A percentile compares a stretch with the other conserved stretches of the same genome.
phyloP scores from a whole-genome alignment of 2,329 filamentous ascomycete genomes.

The Lithohypha guttulata region DNA sequence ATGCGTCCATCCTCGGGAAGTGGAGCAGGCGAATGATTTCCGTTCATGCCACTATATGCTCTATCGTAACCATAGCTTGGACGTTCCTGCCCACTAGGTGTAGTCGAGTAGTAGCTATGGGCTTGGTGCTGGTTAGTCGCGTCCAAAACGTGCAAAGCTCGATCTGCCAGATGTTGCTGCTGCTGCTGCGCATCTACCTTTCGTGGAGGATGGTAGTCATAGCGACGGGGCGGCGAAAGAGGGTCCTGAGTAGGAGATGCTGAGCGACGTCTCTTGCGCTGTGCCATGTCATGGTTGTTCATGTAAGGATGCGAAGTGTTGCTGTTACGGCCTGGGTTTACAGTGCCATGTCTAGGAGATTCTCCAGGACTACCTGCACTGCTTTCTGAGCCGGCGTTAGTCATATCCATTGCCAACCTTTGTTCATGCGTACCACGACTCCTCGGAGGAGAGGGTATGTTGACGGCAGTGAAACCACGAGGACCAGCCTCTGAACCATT shows the following conservation, averaged over 20 bases:
- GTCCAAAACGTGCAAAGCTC: constrained; percentile 18
- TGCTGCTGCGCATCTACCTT: constrained; percentile 8
- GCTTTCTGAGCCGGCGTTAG: constrained; percentile 10
- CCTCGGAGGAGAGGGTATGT: constrained; percentile 7
- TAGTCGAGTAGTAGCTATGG: constrained; percentile 11
- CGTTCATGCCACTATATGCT: constrained; percentile 1
- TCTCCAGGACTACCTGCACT: constrained; percentile 8
- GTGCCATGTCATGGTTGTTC: constrained; percentile 1
- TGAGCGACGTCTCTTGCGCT: constrained; percentile 6
- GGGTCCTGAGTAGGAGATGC: constrained; percentile 3
- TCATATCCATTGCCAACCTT: constrained; percentile 4
- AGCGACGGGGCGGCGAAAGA: constrained; percentile 3
- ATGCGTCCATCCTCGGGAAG: constrained; percentile 25
- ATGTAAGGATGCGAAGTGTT: not conserved
- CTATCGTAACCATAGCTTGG: constrained; percentile 14
- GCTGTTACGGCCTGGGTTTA: constrained; percentile 1
- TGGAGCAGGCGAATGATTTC: constrained; percentile 4
- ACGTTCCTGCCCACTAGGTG: constrained; percentile 4
- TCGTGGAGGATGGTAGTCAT: constrained; percentile 9
- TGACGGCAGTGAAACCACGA: constrained; percentile 8
- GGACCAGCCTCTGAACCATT: constrained; percentile 8
- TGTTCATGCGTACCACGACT: constrained; percentile 9
- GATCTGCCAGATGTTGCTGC: constrained; percentile 19
- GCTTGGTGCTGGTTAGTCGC: constrained; percentile 11
- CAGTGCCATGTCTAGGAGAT: constrained; percentile 9